These are phyloP conservation scores for Chalciporus pseudorubinellus DNA, from an alignment of 768 basidiomycete genomes.

Conservation along the genomic window DNA sequence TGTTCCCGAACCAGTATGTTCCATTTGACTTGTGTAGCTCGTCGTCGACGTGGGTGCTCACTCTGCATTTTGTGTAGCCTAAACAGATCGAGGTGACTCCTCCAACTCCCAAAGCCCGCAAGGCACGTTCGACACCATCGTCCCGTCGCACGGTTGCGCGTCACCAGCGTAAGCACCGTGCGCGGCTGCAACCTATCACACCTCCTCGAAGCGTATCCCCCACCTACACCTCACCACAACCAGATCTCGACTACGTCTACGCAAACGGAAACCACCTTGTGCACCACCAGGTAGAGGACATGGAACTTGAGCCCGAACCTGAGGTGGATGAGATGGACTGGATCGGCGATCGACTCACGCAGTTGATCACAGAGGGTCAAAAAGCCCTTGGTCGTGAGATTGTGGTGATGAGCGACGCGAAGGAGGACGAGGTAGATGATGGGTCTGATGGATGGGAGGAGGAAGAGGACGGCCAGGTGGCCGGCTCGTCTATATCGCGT, in stretches of 20 bases:
- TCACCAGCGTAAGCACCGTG: slow-evolving; percentile 36
- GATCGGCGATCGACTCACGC: slow-evolving; percentile 68
- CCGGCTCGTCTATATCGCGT: slow-evolving; percentile 24
- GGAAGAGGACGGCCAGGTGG: slow-evolving; percentile 35
- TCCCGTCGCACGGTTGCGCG: slow-evolving; percentile 36
- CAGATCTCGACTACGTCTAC: slow-evolving; percentile 44
- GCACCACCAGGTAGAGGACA: slow-evolving; percentile 26
- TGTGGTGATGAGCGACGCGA: slow-evolving; percentile 70
- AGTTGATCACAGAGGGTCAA: slow-evolving; percentile 76
- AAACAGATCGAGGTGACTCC: slow-evolving; percentile 36
- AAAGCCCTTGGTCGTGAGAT: slow-evolving; percentile 75
- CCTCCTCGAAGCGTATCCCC: slow-evolving; percentile 30
- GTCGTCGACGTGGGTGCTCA: slow-evolving; percentile 14
- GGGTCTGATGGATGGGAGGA: slow-evolving; percentile 76
- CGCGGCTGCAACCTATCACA: slow-evolving; percentile 21
- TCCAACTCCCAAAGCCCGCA: slow-evolving; percentile 39
- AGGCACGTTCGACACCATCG: slow-evolving; percentile 32
- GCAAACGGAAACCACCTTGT: background rate
- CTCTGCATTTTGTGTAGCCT: slow-evolving; percentile 12
- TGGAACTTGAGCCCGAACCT: slow-evolving; percentile 35
- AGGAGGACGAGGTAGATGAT: slow-evolving; percentile 77
- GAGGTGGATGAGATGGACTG: slow-evolving; percentile 71
- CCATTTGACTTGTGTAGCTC: background rate
- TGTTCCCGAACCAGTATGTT: slow-evolving; percentile 36
- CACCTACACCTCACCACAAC: slow-evolving; percentile 30